Percentiles rank a stretch among this genome's conserved stretches.
phyloP scores from a whole-genome alignment of 2,329 filamentous ascomycete species.

The Cladosporium sp. region DNA sequence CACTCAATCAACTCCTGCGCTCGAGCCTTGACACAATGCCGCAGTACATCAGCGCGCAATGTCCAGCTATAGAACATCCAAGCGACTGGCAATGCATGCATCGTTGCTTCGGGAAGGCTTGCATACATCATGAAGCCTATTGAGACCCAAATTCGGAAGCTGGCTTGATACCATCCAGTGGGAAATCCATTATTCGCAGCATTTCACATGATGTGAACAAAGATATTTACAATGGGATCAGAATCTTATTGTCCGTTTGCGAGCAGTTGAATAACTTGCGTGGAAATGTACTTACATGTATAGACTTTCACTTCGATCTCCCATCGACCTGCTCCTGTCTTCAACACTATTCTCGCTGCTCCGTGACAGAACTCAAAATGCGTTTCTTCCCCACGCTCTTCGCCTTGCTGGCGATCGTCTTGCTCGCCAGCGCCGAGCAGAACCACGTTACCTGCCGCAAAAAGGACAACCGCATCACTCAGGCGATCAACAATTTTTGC shows the following conservation, averaged over 20 bases:
- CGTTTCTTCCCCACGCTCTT: conserved; percentile 1
- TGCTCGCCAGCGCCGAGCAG: not conserved
- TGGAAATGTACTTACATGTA: no score
- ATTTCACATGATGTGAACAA: no score
- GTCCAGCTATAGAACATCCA: no score
- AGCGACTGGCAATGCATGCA: no score
- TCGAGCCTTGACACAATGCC: no score
- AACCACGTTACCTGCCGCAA: not conserved
- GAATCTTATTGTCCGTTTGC: not conserved
- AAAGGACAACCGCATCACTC: not conserved
- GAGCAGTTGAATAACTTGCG: not conserved
- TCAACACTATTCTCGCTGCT: not conserved
- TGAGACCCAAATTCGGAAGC: not conserved
- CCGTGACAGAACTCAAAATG: not conserved
- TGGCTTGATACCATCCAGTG: no score
- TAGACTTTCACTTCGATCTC: no score
- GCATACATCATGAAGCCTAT: not conserved
- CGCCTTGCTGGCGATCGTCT: conserved; percentile 2
- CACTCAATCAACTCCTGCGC: no score
- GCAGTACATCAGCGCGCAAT: no score
- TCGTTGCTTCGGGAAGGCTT: not conserved
- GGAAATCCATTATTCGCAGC: no score
- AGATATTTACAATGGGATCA: not conserved
- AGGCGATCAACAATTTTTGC: conserved; percentile 5
- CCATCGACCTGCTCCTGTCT: no score